These are phyloP conservation scores for Venturiaceae sp. DNA, from an alignment of 2,329 filamentous ascomycete species.

Conservation along the genomic window DNA sequence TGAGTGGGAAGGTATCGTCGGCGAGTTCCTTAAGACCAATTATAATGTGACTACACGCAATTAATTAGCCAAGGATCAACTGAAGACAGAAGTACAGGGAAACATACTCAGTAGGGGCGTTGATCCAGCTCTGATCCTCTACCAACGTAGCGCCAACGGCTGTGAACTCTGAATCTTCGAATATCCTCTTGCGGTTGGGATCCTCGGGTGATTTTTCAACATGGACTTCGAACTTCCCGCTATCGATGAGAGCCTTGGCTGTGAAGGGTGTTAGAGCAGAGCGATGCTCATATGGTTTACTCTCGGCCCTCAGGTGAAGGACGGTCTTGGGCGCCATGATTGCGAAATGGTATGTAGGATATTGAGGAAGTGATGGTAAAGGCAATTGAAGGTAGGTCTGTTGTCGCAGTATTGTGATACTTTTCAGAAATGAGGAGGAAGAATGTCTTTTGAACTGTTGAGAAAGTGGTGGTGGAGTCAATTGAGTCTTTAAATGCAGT, in stretches of 20 bases:
- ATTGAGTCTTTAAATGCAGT: neutral
- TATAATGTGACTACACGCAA: slow-evolving; percentile 19
- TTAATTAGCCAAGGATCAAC: neutral
- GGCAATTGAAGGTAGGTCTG: neutral
- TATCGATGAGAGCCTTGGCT: slow-evolving; percentile 28
- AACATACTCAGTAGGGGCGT: slow-evolving; percentile 22
- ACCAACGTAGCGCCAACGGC: slow-evolving; percentile 26
- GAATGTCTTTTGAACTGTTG: too few species aligned
- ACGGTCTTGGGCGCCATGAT: slow-evolving; percentile 11
- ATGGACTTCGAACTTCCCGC: slow-evolving; percentile 26
- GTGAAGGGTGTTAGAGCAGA: slow-evolving; percentile 27
- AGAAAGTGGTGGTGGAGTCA: neutral
- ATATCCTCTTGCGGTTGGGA: slow-evolving; percentile 28
- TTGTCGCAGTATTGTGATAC: too few species aligned
- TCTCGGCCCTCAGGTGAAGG: slow-evolving; percentile 31
- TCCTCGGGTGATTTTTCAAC: slow-evolving; percentile 29
- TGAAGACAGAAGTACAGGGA: neutral
- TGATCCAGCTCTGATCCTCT: slow-evolving; percentile 26
- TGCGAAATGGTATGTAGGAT: neutral
- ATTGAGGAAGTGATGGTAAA: too few species aligned
- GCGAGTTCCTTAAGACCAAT: slow-evolving; percentile 32
- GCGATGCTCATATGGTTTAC: slow-evolving; percentile 30
- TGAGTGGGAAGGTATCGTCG: slow-evolving; percentile 23
- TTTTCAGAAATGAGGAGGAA: too few species aligned
- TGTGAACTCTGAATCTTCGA: slow-evolving; percentile 29